Base-by-base conservation (phyloP, 2,329 filamentous ascomycete genomes). In the Aureobasidium sp. region DNA sequence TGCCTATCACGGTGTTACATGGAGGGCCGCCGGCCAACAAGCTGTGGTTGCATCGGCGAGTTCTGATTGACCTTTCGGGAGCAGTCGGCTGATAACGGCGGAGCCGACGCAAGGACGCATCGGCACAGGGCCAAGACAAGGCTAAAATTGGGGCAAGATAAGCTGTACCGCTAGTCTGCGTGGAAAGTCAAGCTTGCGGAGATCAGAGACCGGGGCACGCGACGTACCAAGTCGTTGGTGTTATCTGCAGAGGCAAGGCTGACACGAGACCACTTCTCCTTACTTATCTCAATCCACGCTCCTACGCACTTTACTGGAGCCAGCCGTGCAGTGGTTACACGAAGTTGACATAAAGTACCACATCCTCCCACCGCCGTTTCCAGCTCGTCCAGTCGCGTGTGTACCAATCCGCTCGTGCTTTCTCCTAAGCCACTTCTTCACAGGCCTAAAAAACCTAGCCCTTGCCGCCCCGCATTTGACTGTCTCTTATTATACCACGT, bases 31-130 rank as follows among this genome's bases (percentile, higher is more conserved):
- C 32, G 23, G 32, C 42, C 27, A 36, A 27, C 32, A 27, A 59
- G 42, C 41, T 59, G 55, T 59, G 55, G 55, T 59, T 59, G 55
- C 55, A 59, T 59, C 55, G 20, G 55, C 55, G 42, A 58, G 42
- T 34, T 56, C 20, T 56, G 37, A 44, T 56, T 44, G 26, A 37
- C 34, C 34, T 15, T 37, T 39, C 32, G 17, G 17, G 23, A 15
- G 34, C 41, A 13, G 23, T 41, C 53, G 53, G 53, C 27, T 57
- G 53, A 57, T 57, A 57, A 57, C 53, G 53, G 53, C 39, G 26
- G 20, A 26, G 53, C 53, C 39, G 17, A 23, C 36, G 48, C 23
- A 42, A 55, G 39, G 29, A 36, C 23, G 51, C 37, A 29, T 20
- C 41, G 53, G 20, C 41, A 17, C 10, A 17, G 26, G 13, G 32